A percentile compares a stretch with the other conserved stretches of the same genome.
Conservation (phyloP, 83 land plant species). For the Diphasiastrum complanatum region DNA sequence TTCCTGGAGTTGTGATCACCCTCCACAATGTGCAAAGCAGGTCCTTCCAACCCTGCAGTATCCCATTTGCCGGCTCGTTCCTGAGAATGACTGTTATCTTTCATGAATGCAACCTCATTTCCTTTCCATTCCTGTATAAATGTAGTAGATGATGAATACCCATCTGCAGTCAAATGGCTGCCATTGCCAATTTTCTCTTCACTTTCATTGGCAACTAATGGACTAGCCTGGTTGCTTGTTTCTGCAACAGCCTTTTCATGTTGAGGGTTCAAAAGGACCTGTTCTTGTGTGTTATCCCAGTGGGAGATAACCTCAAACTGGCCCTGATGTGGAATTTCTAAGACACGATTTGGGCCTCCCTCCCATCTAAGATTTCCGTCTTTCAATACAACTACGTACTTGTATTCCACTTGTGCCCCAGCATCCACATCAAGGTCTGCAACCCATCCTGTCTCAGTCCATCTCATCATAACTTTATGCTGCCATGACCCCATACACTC, state of each 20-base stretch:
- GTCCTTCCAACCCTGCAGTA: slow-evolving; percentile 62
- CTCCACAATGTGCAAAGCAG: slow-evolving; percentile 63
- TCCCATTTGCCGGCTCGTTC: slow-evolving; percentile 62
- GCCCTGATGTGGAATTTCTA: slow-evolving; percentile 51
- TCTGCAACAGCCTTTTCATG: background rate
- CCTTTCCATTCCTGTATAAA: slow-evolving; percentile 96
- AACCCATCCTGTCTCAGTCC: slow-evolving; percentile 90
- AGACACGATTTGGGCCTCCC: slow-evolving; percentile 58
- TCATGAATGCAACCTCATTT: slow-evolving; percentile 51
- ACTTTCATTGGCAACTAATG: slow-evolving; percentile 13
- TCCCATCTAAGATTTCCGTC: slow-evolving; percentile 62
- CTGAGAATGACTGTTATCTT: slow-evolving; percentile 62
- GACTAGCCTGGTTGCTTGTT: background rate
- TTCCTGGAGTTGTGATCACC: slow-evolving; percentile 67
- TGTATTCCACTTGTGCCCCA: slow-evolving; percentile 58
- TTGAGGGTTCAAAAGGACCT: slow-evolving; percentile 16
- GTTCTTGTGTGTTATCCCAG: slow-evolving; percentile 65
- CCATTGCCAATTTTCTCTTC: slow-evolving; percentile 1
- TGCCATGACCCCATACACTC: slow-evolving; percentile 79
- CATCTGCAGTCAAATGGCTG: slow-evolving; percentile 11
- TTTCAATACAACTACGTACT: slow-evolving; percentile 52
- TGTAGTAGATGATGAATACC: slow-evolving; percentile 36
- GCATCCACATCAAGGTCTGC: slow-evolving; percentile 48
- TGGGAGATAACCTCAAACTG: slow-evolving; percentile 48
- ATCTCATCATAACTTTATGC: slow-evolving; percentile 53